Evolutionary conservation across 1,284 basidiomycete species (phyloP).

Genomic region (Malassezia psittaci): DNA sequence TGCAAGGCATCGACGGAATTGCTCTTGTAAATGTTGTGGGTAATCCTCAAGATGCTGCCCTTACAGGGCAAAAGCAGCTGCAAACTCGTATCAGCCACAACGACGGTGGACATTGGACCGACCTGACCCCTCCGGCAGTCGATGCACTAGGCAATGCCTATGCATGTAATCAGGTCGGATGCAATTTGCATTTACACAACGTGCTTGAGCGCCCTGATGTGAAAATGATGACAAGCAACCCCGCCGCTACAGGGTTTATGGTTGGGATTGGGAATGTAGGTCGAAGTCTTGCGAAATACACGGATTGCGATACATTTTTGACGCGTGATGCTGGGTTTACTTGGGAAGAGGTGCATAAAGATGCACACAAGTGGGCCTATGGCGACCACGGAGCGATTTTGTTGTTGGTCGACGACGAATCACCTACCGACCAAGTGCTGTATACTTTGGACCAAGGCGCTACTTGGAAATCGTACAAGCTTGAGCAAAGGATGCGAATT

Average conservation of each 20-base stretch:
- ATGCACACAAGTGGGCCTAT: slow-evolving; percentile 94
- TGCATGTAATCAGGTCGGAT: slow-evolving; percentile 63
- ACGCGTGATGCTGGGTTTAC: slow-evolving; percentile 92
- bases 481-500: slow-evolving; percentile 69
- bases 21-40: slow-evolving; percentile 81
- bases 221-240: slow-evolving; percentile 80
- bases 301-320: slow-evolving; percentile 85
- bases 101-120: slow-evolving; percentile 86
- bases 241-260: slow-evolving; percentile 79
- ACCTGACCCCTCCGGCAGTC: slow-evolving; percentile 60
- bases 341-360: slow-evolving; percentile 97
- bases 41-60: slow-evolving; percentile 65
- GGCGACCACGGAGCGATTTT: slow-evolving; percentile 91
- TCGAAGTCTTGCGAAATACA: slow-evolving; percentile 66
- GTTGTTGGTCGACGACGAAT: slow-evolving; percentile 88
- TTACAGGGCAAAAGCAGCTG: slow-evolving; percentile 66
- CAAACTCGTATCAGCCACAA: slow-evolving; percentile 89
- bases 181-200: slow-evolving; percentile 81
- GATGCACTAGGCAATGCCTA: slow-evolving; percentile 73
- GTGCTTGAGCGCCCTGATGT: slow-evolving; percentile 87
- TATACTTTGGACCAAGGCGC: slow-evolving; percentile 81
- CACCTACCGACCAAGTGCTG: slow-evolving; percentile 74
- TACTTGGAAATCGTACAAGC: slow-evolving; percentile 77
- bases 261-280: slow-evolving; percentile 98
- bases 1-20: slow-evolving; percentile 89